Conservation (phyloP, 129 eudicot species). For the Escallonia rubra region DNA sequence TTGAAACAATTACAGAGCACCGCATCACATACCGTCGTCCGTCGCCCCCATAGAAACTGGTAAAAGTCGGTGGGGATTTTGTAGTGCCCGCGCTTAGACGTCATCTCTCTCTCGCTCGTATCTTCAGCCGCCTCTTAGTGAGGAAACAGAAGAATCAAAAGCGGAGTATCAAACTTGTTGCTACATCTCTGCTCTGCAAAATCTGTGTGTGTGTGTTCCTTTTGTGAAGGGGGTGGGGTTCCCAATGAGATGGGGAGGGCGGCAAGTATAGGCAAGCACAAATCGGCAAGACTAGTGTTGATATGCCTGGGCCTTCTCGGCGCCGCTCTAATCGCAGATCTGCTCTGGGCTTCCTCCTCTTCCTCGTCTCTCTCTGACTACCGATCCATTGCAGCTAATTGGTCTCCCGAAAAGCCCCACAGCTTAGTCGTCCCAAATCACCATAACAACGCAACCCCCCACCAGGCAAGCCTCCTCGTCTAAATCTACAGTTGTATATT, state of each 20-base stretch:
- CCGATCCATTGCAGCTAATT: conserved; percentile 13
- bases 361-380: conserved; percentile 23
- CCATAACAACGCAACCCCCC: not conserved
- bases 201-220: not conserved
- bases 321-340: conserved; percentile 58
- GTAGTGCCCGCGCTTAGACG: no score
- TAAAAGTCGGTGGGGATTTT: no score
- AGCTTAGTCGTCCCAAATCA: not conserved
- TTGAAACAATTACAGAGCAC: no score
- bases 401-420: conserved; percentile 7
- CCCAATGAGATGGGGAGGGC: conserved; percentile 25
- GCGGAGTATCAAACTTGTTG: not conserved
- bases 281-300: conserved; percentile 26
- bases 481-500: not conserved
- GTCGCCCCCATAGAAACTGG: no score
- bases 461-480: not conserved
- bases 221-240: not conserved
- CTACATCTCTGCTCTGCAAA: not conserved
- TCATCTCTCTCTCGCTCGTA: not conserved
- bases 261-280: conserved; percentile 32
- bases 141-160: no score
- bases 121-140: no score
- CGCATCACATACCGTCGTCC: no score
- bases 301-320: conserved; percentile 51
- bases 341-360: conserved; percentile 79